phyloP scores from a whole-genome alignment of 345 rosid genomes.

The Citrus trifoliata region DNA sequence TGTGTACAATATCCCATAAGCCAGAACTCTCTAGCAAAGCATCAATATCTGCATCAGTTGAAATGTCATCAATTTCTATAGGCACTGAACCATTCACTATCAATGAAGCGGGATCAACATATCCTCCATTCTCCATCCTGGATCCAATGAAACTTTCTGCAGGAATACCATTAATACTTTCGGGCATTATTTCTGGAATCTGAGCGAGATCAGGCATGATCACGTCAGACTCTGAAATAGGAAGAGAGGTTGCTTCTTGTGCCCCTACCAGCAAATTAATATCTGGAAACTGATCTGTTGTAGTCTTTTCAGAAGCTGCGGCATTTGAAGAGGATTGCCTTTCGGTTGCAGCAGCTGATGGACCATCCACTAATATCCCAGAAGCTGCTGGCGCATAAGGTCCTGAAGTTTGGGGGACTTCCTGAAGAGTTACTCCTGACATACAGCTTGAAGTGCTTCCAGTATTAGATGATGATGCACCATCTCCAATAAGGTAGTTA shows the following conservation, averaged over 20 bases:
- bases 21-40: slow-evolving; percentile 47
- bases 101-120: slow-evolving; percentile 45
- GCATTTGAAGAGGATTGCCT: slow-evolving; percentile 34
- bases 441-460: slow-evolving; percentile 40
- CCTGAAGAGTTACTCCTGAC: slow-evolving; percentile 79
- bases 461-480: slow-evolving; percentile 35
- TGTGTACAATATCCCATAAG: slow-evolving; percentile 56
- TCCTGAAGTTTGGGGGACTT: slow-evolving; percentile 60
- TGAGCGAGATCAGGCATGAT: slow-evolving; percentile 46
- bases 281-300: slow-evolving; percentile 39
- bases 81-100: slow-evolving; percentile 36
- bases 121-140: slow-evolving; percentile 36
- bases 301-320: slow-evolving; percentile 42
- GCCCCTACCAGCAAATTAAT: slow-evolving; percentile 25
- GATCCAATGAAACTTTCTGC: slow-evolving; percentile 40
- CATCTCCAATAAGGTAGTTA: slow-evolving; percentile 47
- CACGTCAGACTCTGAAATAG: slow-evolving; percentile 41
- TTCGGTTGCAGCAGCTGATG: slow-evolving; percentile 44
- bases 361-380: slow-evolving; percentile 23
- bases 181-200: slow-evolving; percentile 49
- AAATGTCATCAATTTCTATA: slow-evolving; percentile 51
- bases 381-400: slow-evolving; percentile 27
- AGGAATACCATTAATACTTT: slow-evolving; percentile 35
- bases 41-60: slow-evolving; percentile 63
- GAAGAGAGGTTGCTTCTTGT: slow-evolving; percentile 29